Percentiles rank a stretch among this genome's conserved stretches.
phyloP scores from a whole-genome alignment of 1,284 basidiomycete genomes.

The Puccinia triticina region DNA sequence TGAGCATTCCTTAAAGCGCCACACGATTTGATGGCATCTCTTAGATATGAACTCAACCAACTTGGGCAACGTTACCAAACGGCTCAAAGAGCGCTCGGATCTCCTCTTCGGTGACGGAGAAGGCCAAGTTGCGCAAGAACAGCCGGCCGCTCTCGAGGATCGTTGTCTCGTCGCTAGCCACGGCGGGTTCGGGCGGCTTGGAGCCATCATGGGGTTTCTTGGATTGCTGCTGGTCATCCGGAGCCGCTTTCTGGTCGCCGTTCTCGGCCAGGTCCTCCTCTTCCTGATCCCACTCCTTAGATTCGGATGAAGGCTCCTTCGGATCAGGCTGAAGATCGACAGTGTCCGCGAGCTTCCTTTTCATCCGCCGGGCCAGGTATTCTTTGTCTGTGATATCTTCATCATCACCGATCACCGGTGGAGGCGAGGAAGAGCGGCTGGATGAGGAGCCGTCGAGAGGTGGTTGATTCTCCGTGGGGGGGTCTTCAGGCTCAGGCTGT shows the following conservation, averaged over 20 bases:
- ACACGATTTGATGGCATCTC: neutral
- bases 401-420: conserved; percentile 52
- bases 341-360: conserved; percentile 56
- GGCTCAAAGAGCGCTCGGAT: conserved; percentile 70
- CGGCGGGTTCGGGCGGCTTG: neutral
- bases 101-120: conserved; percentile 76
- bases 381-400: conserved; percentile 59
- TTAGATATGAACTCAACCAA: conserved; percentile 54
- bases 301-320: conserved; percentile 41
- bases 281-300: conserved; percentile 57
- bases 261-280: conserved; percentile 51
- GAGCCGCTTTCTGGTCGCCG: conserved; percentile 55
- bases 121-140: conserved; percentile 89
- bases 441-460: neutral
- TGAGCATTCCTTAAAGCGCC: too few species aligned
- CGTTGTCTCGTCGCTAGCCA: conserved; percentile 62
- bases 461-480: neutral
- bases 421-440: neutral
- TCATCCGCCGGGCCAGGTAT: conserved; percentile 61
- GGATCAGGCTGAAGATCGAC: neutral
- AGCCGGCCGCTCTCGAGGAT: conserved; percentile 79
- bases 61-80: conserved; percentile 70
- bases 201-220: neutral
- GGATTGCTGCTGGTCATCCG: conserved; percentile 60
- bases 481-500: neutral